phyloP scores from a whole-genome alignment of 441 rosid species.

The Syzygium syzygioides region DNA sequence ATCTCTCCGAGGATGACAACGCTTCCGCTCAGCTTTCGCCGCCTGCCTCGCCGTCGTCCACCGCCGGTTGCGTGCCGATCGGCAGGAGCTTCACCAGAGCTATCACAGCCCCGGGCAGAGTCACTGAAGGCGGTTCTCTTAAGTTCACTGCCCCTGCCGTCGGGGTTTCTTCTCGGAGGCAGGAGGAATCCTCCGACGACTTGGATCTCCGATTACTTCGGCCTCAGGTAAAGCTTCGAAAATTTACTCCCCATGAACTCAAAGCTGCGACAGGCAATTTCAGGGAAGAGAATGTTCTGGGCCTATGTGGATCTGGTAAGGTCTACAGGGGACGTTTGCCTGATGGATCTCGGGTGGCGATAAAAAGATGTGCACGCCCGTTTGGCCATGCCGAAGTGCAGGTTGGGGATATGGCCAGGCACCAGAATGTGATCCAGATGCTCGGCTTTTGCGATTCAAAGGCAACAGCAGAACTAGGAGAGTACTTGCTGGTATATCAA shows the following conservation, averaged over 20 bases:
- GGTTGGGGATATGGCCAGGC: background rate
- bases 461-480: background rate
- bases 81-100: background rate
- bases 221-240: background rate
- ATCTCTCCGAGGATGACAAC: background rate
- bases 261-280: background rate
- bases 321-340: background rate
- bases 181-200: background rate
- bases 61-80: background rate
- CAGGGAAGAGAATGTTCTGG: background rate
- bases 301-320: background rate
- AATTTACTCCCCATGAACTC: background rate
- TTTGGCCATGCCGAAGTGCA: background rate
- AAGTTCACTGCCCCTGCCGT: background rate
- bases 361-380: background rate
- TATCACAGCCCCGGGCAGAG: background rate
- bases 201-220: background rate
- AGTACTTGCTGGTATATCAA: background rate
- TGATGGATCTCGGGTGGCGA: background rate
- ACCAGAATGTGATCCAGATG: background rate
- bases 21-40: background rate
- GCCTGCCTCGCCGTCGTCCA: background rate
- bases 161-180: background rate
- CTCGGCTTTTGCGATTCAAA: background rate
- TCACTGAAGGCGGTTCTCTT: background rate